Evolutionary conservation across 169 alveolate genomes (phyloP).

Genomic region (Condylostoma magnum): DNA sequence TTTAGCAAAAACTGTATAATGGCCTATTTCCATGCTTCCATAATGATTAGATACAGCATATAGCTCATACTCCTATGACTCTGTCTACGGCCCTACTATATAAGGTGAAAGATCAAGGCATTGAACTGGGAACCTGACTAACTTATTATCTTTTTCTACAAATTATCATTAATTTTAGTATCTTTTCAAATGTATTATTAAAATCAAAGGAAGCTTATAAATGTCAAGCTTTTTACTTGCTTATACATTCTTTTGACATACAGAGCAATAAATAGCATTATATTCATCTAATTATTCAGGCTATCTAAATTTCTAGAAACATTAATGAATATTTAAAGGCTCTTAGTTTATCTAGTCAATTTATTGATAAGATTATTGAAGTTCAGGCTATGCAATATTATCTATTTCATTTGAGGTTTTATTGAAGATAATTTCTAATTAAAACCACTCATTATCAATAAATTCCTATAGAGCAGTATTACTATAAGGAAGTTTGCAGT

Average conservation of each 20-base stretch:
- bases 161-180: constrained; percentile 41
- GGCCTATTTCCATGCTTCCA: constrained; percentile 78
- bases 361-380: no score
- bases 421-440: no score
- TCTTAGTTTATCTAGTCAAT: no score
- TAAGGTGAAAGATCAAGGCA: constrained; percentile 56
- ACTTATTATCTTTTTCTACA: constrained; percentile 50
- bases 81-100: constrained; percentile 30
- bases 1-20: constrained; percentile 63
- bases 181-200: constrained; percentile 70
- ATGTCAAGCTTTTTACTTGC: constrained; percentile 67
- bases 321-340: constrained; percentile 23
- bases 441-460: no score
- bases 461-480: no score
- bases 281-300: constrained; percentile 64
- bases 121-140: constrained; percentile 68
- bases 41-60: constrained; percentile 80
- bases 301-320: constrained; percentile 56
- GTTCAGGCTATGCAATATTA: no score
- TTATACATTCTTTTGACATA: constrained; percentile 60
- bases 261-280: constrained; percentile 75
- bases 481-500: no score
- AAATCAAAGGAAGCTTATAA: constrained; percentile 58
- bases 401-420: no score
- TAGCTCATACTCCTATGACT: constrained; percentile 60